Evolutionary conservation across 768 basidiomycete genomes (phyloP).

Genomic region (Mycena albidolilacea): DNA sequence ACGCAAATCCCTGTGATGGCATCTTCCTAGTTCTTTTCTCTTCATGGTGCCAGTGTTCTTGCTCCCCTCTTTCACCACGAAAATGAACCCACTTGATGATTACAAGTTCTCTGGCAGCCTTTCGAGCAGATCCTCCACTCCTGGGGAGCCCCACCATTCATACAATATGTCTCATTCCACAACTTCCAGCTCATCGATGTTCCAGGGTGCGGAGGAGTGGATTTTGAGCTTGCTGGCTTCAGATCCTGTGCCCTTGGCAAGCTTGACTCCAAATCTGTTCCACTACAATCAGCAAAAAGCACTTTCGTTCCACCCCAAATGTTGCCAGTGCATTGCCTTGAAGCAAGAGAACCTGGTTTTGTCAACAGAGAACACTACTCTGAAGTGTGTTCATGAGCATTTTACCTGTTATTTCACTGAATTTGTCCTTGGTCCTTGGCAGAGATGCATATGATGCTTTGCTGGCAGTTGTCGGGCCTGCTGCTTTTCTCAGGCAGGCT

Average conservation of each 20-base stretch:
- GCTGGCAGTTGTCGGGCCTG: not conserved
- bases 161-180: not conserved
- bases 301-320: not conserved
- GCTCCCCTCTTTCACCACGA: not conserved
- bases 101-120: not conserved
- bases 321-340: not conserved
- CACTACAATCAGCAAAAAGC: not conserved
- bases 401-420: not conserved
- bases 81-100: not conserved
- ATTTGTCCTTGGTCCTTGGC: not conserved
- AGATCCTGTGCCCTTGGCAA: not conserved
- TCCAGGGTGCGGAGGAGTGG: too few relatives aligned
- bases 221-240: too few relatives aligned
- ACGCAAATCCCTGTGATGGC: not conserved
- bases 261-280: not conserved
- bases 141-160: not conserved
- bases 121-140: slow-evolving; percentile 6
- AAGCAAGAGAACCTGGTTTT: not conserved
- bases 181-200: too few relatives aligned
- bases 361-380: not conserved
- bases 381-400: not conserved
- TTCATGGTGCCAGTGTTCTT: not conserved
- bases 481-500: not conserved
- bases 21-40: not conserved
- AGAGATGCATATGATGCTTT: not conserved